Evolutionary conservation across 2,329 filamentous ascomycete species (phyloP).

Genomic region (Tolypocladium pustulatum): DNA sequence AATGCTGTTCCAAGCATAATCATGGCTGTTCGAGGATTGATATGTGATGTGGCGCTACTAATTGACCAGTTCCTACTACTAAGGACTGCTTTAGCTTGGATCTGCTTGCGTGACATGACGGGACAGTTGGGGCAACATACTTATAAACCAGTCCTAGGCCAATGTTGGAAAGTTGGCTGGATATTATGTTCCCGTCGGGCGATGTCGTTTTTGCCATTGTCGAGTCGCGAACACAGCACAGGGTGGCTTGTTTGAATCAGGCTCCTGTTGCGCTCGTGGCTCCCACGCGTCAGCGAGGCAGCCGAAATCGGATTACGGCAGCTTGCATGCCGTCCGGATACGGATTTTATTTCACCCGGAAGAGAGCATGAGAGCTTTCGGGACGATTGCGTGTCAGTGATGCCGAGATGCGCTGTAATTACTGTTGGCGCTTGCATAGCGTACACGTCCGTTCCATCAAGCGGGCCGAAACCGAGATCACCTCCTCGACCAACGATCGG

Average conservation of each 20-base stretch:
- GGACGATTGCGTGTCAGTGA: no score
- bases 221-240: neutral
- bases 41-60: neutral
- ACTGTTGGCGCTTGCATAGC: no score
- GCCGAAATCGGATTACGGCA: neutral
- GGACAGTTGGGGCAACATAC: neutral
- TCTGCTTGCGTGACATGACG: neutral
- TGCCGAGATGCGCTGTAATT: no score
- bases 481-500: no score
- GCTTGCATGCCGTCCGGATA: neutral
- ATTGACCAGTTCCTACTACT: neutral
- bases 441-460: no score
- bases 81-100: neutral
- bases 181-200: neutral
- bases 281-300: neutral
- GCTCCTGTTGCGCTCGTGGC: neutral
- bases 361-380: no score
- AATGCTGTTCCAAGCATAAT: neutral
- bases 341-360: no score
- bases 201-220: neutral
- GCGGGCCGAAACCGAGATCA: no score
- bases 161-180: neutral
- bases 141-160: neutral
- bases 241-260: neutral
- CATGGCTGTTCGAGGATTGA: neutral